Conservation (phyloP, 495 filamentous ascomycete genomes). For the Penicillium argentinense region DNA sequence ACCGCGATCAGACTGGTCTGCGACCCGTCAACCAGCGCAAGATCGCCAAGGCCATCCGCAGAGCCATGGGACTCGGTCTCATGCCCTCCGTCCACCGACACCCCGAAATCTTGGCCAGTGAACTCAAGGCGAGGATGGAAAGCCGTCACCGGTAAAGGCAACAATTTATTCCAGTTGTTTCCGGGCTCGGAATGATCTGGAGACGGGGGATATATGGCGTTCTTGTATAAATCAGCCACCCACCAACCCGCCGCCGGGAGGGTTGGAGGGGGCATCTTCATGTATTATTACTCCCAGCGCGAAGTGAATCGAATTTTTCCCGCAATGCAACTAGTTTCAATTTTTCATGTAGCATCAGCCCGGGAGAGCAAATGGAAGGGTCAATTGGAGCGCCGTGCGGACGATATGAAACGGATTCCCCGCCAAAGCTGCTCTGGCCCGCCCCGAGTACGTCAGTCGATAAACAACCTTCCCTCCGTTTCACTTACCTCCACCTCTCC, state of each 20-base stretch:
- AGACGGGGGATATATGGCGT: conserved; percentile 7
- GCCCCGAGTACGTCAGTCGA: conserved; percentile 28
- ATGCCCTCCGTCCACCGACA: conserved; percentile 92
- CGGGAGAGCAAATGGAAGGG: too few relatives aligned
- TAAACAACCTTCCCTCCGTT: conserved; percentile 22
- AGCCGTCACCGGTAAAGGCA: conserved; percentile 10
- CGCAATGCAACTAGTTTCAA: too few relatives aligned
- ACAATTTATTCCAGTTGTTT: conserved; percentile 1
- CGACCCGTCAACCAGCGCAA: conserved; percentile 87
- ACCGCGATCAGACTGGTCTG: conserved; percentile 70
- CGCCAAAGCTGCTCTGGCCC: conserved; percentile 13
- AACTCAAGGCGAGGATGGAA: conserved; percentile 32
- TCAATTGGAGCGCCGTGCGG: too few relatives aligned
- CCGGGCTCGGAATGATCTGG: background rate
- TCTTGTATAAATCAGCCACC: conserved; percentile 20
- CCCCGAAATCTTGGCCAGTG: conserved; percentile 73
- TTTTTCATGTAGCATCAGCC: too few relatives aligned
- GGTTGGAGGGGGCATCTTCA: conserved; percentile 11
- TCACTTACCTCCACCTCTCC: conserved; percentile 2
- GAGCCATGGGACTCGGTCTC: conserved; percentile 83
- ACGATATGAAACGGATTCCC: conserved; percentile 15
- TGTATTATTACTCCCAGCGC: conserved; percentile 32
- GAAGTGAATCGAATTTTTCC: conserved; percentile 14
- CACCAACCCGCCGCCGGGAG: too few relatives aligned
- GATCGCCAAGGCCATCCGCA: conserved; percentile 86